These are phyloP conservation scores for Tulasnella sp. DNA, from an alignment of 768 basidiomycete species.

Conservation along the genomic window DNA sequence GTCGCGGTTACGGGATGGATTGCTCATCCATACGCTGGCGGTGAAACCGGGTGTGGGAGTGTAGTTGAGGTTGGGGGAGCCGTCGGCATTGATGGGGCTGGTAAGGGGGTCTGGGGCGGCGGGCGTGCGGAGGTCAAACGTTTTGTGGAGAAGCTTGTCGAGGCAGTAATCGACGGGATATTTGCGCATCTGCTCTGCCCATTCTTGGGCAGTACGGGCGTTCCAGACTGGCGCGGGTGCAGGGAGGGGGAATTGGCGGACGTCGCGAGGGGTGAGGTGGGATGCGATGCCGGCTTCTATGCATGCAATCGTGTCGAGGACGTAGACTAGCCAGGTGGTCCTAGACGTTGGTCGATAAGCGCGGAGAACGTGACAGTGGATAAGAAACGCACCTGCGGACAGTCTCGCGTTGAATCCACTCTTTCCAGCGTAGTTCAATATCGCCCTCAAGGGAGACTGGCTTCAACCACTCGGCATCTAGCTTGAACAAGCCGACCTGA, in stretches of 20 bases:
- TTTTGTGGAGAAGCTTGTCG: conserved; percentile 17
- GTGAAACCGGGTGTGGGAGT: neutral
- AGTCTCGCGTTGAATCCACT: conserved; percentile 29
- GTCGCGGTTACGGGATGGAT: conserved; percentile 17
- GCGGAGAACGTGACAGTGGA: neutral
- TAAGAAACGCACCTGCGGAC: conserved; percentile 26
- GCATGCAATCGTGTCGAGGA: conserved; percentile 29
- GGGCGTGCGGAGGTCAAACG: conserved; percentile 4
- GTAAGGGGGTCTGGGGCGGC: neutral
- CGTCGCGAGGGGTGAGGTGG: conserved; percentile 24
- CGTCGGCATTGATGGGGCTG: neutral
- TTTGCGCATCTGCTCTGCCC: conserved; percentile 24
- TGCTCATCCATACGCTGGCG: conserved; percentile 3
- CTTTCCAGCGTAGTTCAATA: conserved; percentile 26
- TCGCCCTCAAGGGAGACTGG: conserved; percentile 21
- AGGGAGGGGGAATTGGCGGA: conserved; percentile 28
- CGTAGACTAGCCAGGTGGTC: conserved; percentile 24
- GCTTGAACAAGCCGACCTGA: conserved; percentile 27
- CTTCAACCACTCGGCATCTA: conserved; percentile 24
- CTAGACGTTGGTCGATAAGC: neutral
- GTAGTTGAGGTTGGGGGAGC: neutral
- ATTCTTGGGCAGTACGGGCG: conserved; percentile 25
- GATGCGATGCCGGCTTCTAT: conserved; percentile 27
- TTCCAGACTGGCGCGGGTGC: conserved; percentile 29
- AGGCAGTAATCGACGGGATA: conserved; percentile 23